A percentile compares a stretch with the other conserved stretches of the same genome.
These are phyloP conservation scores for Rostrohypoxylon terebratum DNA, from an alignment of 495 filamentous ascomycete species.

Conservation along the genomic window DNA sequence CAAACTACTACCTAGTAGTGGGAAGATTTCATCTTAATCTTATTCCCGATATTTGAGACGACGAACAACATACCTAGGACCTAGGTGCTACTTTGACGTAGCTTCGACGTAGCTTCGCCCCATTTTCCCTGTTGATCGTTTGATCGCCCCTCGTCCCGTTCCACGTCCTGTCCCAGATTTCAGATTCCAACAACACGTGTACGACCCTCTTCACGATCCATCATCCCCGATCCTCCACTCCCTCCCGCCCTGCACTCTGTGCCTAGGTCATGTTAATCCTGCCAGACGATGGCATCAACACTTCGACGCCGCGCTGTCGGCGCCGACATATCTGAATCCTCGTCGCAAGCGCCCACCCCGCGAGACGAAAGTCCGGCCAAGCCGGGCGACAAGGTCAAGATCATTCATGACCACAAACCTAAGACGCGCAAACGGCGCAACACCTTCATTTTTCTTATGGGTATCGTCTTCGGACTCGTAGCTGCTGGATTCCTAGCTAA, in stretches of 20 bases:
- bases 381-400: conserved; percentile 57
- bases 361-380: conserved; percentile 60
- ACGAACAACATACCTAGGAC: conserved; percentile 1
- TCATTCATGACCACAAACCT: conserved; percentile 55
- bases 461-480: conserved; percentile 84
- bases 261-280: conserved; percentile 41
- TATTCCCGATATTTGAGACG: neutral
- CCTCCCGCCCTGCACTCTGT: conserved; percentile 25
- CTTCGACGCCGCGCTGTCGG: conserved; percentile 62
- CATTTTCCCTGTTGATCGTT: conserved; percentile 27
- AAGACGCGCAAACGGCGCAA: conserved; percentile 74
- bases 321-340: conserved; percentile 51
- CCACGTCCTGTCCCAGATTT: neutral
- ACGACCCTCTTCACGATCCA: conserved; percentile 25
- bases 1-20: conserved; percentile 4
- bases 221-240: conserved; percentile 20
- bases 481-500: conserved; percentile 86
- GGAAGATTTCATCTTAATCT: neutral
- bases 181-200: conserved; percentile 12
- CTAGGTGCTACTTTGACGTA: no score
- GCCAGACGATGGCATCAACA: conserved; percentile 55
- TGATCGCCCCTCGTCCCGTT: neutral
- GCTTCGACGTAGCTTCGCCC: conserved; percentile 29
- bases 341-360: conserved; percentile 44
- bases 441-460: conserved; percentile 83